Evolutionary conservation across 306 rosid genomes (phyloP), one percentile per base, ranked within the genome.

Genomic region (Trifolium pratense): DNA sequence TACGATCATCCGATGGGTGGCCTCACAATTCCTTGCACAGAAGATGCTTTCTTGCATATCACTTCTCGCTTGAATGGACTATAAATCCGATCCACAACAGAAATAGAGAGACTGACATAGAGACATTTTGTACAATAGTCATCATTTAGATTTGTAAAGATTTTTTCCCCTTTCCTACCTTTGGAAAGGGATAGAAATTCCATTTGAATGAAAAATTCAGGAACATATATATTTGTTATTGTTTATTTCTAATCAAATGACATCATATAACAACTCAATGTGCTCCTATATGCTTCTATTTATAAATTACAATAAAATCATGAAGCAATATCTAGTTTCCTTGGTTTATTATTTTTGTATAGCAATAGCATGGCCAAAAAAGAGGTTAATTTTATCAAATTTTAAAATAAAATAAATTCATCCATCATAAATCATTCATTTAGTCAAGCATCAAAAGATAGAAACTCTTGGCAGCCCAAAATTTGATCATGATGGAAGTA

Each of bases 11-110:
- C 76, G 58, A 71, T n/a, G 31, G 76, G 68, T n/a, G 67, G 76
- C 18, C 68, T 73, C 68, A 73, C 77, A n/a, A 73, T 73, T 72
- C 69, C 77, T 25, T 59, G 68, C 55, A n/a, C 17, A 1, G 76
- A 59, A 65, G 32, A n/a, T 32, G 45, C 8, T 16, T 60, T 60
- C 43, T 60, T 60, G 45, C 45, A 60, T 60, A 9, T 32, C 31
- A 60, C 45, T 32, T 60, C 66, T 31, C 13, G 6, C 66, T 32
- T 32, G 43, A 60, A 8, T n/a, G 66, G 45, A 21, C 45, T 42
- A 4, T 59, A 59, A 59, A n/a, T n/a, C n/a, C n/a, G n/a, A 21
- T 21, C 25, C 1, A 21, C 25, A 21, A 21, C 25, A 21, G 25
- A 1, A 21, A 21, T 21, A n/a, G n/a, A 21, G 25, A 21, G 25